Base-by-base conservation (phyloP, 164 flowering plant genomes). In the Kingdonia uniflora region DNA sequence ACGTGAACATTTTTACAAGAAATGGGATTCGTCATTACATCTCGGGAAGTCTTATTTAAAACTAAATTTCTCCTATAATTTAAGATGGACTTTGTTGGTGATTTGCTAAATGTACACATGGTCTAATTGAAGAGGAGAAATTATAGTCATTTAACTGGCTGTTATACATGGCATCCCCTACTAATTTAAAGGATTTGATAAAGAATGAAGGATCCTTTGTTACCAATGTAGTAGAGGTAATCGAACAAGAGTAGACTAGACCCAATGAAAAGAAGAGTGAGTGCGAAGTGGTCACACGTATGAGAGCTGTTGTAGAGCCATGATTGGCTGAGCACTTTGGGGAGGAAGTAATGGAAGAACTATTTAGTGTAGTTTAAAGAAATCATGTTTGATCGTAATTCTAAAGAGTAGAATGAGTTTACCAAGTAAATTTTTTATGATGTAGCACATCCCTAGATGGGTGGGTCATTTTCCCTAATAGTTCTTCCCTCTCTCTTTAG, bases 261-360 rank as follows among this genome's bases (percentile, higher is more conserved):
- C 2, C 5, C 14, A 2, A 22, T 0, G 5, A n/a, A 8, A 10
- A 47, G 2, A 21, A 22, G 2, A 47, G n/a, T 41, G 5, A 47
- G 20, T 16, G 22, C 10, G 22, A 10, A 20, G 5, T 7, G 0
- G 25, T 6, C 29, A 21, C n/a, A 21, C 1, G 0, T n/a, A 5
- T 47, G n/a, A 21, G 51, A 23, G 51, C 29, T 0, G 51, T 23
- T 7, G 19, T 25, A 1, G 51, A 47, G 10, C 19, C 58, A 1
- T 39, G 42, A 5, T 24, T 55, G 7, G 49, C 11, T 13, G 16
- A 7, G 11, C 50, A 55, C 58, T 55, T 55, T 44, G 50, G 50
- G 14, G 49, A 55, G 2, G 49, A 44, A 16, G 24, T 43, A 26
- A 26, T 55, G 5, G 58, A 55, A 1, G 58, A 43, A 5, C 5